Base-by-base conservation (phyloP, 2,329 filamentous ascomycete genomes). In the Huntiella omanensis region DNA sequence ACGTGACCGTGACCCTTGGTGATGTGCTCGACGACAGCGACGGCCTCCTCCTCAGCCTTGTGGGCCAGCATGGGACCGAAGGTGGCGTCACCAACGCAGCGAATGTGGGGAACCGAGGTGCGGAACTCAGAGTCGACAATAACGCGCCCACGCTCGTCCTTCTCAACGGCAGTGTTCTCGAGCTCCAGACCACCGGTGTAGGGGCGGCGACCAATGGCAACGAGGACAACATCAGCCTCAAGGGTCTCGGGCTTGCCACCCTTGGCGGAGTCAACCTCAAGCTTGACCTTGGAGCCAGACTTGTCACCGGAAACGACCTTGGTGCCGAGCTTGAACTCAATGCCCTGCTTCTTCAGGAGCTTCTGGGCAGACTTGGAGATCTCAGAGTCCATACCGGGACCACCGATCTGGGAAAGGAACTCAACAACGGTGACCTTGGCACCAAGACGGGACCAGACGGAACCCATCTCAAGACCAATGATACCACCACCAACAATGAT, bases 11-110 rank as follows among this genome's bases (percentile, higher is more conserved):
- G 82, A 54, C 86, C 86, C 73, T 96, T 96, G 69, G 84, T 88
- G 66, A 98, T 91, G 71, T 86, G 96, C 67, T 98, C 91, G 52
- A 96, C 73, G 49, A 80, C 88, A 32, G 91, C 91, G 53, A 96
- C 87, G 50, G 75, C 91, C 68, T 98, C 91, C 67, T 98, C 91
- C 67, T 98, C 91, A 44, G 91, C 91, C 75, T 98, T 98, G 75
- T 98, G 91, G 46, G 91, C 91, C 58, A 98, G 79, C 91, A 98
- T 98, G 59, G 87, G 87, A 7, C 91, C 91, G 62, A 98, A 98
- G 40, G 91, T 98, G 60, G 77, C 83, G 64, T 96, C 91, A 59
- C 91, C 91, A 54, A 96, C 82, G 57, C 88, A 91, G 57, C 91
- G 87, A 63, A 98, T 95, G 69, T 98, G 91, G 41, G 87, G 83